Evolutionary conservation across 208 protist species (phyloP), one percentile per base, ranked within the genome.

Genomic region (Crithidia sp.): DNA sequence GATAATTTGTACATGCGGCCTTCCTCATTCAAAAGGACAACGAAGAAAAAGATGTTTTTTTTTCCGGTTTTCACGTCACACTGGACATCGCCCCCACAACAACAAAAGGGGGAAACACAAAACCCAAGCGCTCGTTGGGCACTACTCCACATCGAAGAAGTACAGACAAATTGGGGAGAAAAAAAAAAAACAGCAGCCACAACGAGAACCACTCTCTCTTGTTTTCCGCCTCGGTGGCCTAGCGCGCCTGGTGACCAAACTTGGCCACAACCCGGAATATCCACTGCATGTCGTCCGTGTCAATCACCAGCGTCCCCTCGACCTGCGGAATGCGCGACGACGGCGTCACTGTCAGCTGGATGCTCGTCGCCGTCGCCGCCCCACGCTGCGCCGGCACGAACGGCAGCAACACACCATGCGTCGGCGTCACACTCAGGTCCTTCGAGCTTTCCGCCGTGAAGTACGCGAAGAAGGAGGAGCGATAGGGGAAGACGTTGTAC

Each of bases 261-360:
- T 87, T 90, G 12, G 85, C 94, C 7, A 93, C 72, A 1, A 98
- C 91, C 44, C 83, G 84, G 73, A 95, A 98, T 8, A 87, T 86
- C 94, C 94, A 98, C 78, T 96, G 92, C 92, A 98, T 98, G 44
- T 96, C 89, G 17, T 98, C 92, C 13, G 94, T 97, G 78, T 97
- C 92, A 44, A 98, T 83, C 67, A 95, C 82, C 12, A 98, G 84
- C 37, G 84, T 84, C 5, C 94, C 91, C 74, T 95, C 91, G 59
- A 89, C 81, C 71, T 89, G 82, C 58, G 91, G 85, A 39, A 92
- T 83, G 40, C 91, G 86, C 16, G 86, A 79, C 4, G 90, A 85
- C 4, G 90, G 88, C 39, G 73, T 57, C 64, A 92, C 92, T 17
- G 67, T 74, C 14, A 95, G 78, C 49, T 85, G 81, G 37, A 95